Base-by-base conservation (phyloP, 495 filamentous ascomycete species). In the Friedmanniomyces simplex region DNA sequence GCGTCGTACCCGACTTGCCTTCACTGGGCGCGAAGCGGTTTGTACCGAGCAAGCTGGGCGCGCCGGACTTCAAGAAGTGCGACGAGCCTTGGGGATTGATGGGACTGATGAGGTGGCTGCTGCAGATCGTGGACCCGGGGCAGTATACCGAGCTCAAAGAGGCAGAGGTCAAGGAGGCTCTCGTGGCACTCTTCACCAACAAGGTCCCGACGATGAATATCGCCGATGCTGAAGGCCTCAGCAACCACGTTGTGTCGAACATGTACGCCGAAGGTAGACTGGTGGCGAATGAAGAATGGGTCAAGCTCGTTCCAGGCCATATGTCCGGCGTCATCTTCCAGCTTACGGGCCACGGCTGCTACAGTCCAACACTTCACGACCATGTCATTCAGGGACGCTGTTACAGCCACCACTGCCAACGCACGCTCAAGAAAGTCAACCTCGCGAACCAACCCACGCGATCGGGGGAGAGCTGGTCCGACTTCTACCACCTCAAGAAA, bases 141-240 rank as follows among this genome's bases (percentile, higher is more conserved):
- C 91, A 90, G 18, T 82, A 84, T 54, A 76, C 73, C 42, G 89
- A 99, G 71, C 77, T 99, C 22, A 88, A 86, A 64, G 79, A 87
- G 65, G 83, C 86, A 55, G 82, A 85, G 5, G 79, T 97, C 46
- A 83, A 86, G 32, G 90, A 96, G 52, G 91, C 87, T 1, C 80
- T 97, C 42, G 84, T 96, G 22, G 88, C 83, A 10, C 74, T 99
- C 21, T 97, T 99, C 68, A 95, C 90, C 16, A 82, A 90, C 72
- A 96, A 95, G 70, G 90, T 99, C 1, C 90, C 94, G 0, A 99
- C 91, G 0, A 97, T 99, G 93, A 97, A 99, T 64, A 90, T 89
- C 46, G 90, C 93, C 1, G 93, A 97, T 76, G 94, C 94, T 1
- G 93, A 99, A 67, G 84, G 85, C 7, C 75, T 99, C 21, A 86